phyloP scores from a whole-genome alignment of 148 eudicot genomes.

The Bassia scoparia region DNA sequence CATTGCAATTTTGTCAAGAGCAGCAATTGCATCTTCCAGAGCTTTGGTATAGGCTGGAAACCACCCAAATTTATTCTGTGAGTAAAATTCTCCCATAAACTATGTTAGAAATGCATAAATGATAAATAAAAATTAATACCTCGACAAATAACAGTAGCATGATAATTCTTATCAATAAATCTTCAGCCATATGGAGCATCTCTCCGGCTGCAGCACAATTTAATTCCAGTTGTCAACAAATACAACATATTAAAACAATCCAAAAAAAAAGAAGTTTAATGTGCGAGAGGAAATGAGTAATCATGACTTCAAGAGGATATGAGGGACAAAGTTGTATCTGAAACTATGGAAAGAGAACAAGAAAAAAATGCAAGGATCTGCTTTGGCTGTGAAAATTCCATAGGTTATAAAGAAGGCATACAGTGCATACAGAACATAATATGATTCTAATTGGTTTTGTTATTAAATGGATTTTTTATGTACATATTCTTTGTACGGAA shows the following conservation, averaged over 20 bases:
- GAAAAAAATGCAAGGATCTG: not conserved
- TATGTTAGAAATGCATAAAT: not conserved
- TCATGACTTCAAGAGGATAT: too few relatives aligned
- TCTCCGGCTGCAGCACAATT: slow-evolving; percentile 71
- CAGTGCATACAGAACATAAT: not conserved
- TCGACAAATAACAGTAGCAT: slow-evolving; percentile 96
- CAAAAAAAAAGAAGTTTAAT: not conserved
- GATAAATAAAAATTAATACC: slow-evolving; percentile 43
- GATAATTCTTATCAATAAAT: slow-evolving; percentile 79
- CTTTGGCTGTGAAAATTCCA: not conserved
- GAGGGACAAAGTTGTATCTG: too few relatives aligned
- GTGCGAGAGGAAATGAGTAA: not conserved
- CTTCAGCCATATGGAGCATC: slow-evolving; percentile 98
- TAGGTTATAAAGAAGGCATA: not conserved
- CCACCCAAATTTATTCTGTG: slow-evolving; percentile 6
- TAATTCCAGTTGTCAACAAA: not conserved
- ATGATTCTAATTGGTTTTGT: too few relatives aligned
- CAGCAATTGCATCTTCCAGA: slow-evolving; percentile 86
- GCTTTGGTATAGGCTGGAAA: slow-evolving; percentile 81
- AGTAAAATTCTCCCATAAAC: not conserved
- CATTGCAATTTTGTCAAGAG: slow-evolving; percentile 86
- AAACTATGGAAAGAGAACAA: slow-evolving; percentile 2
- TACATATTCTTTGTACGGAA: too few relatives aligned
- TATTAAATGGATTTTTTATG: too few relatives aligned
- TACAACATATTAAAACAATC: not conserved